Evolutionary conservation across 352 stramenopile species (phyloP).

Genomic region (Discostella stelligera): DNA sequence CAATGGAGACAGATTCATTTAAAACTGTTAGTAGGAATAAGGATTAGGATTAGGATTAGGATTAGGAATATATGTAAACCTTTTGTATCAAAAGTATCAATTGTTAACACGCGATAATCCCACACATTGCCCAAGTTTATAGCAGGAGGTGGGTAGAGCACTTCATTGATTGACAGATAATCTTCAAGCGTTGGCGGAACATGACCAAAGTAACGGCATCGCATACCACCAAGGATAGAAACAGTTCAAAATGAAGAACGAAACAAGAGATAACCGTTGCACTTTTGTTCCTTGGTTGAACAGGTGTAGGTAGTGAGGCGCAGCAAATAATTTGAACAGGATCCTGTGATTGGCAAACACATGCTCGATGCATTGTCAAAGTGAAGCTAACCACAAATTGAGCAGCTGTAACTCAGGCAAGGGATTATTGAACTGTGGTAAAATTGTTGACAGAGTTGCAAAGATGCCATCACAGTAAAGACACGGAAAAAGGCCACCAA

Average conservation of each 20-base stretch:
- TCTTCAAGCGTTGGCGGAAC: slow-evolving; percentile 24
- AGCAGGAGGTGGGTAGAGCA: slow-evolving; percentile 9
- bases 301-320: slow-evolving; percentile 10
- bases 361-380: slow-evolving; percentile 25
- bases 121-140: not conserved
- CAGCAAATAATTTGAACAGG: slow-evolving; percentile 19
- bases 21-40: no score
- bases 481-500: slow-evolving; percentile 32
- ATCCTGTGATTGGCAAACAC: slow-evolving; percentile 2
- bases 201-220: slow-evolving; percentile 19
- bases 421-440: slow-evolving; percentile 30
- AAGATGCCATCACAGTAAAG: slow-evolving; percentile 45
- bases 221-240: slow-evolving; percentile 11
- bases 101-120: not conserved
- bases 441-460: slow-evolving; percentile 33
- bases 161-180: slow-evolving; percentile 22
- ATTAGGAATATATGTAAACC: no score
- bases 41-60: no score
- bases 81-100: no score
- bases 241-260: slow-evolving; percentile 41
- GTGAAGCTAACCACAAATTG: slow-evolving; percentile 23
- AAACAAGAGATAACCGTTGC: slow-evolving; percentile 22
- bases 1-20: no score
- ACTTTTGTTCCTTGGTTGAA: slow-evolving; percentile 23
- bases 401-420: not conserved